A percentile compares a stretch with the other conserved stretches of the same genome.
Evolutionary conservation across 106 monocot genomes (phyloP).

Genomic region (Acanthochlamys bracteata): DNA sequence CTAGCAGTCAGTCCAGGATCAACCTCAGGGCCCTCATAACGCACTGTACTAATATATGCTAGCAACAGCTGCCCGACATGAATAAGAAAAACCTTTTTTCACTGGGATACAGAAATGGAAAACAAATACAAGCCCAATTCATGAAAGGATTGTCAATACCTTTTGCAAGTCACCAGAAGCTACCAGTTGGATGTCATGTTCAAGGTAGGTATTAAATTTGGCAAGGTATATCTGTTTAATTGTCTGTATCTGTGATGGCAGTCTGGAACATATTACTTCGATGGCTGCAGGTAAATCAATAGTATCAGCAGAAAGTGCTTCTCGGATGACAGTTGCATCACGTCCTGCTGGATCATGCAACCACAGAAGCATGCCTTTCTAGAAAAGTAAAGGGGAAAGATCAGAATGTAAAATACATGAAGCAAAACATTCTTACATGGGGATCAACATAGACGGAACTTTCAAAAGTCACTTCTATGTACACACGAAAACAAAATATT

Average conservation of each 20-base stretch:
- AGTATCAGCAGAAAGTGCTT: slow-evolving; percentile 47
- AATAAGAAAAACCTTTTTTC: not conserved
- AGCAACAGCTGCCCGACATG: slow-evolving; percentile 43
- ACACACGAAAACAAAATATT: no score
- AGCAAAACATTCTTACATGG: no score
- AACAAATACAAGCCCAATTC: not conserved
- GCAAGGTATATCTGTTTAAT: slow-evolving; percentile 58
- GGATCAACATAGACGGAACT: no score
- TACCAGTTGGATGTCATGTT: slow-evolving; percentile 39
- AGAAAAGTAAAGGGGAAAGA: not conserved
- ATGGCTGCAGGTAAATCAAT: slow-evolving; percentile 44
- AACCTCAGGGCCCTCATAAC: slow-evolving; percentile 66
- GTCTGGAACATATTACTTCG: slow-evolving; percentile 83
- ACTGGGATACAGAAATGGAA: not conserved
- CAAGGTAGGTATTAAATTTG: slow-evolving; percentile 47
- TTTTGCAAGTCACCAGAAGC: slow-evolving; percentile 60
- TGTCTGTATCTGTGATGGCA: slow-evolving; percentile 61
- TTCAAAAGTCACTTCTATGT: no score
- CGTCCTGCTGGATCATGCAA: slow-evolving; percentile 67
- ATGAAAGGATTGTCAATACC: slow-evolving; percentile 12
- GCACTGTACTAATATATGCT: slow-evolving; percentile 32
- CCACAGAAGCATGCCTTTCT: slow-evolving; percentile 83
- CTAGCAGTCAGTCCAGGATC: slow-evolving; percentile 44
- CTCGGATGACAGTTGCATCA: slow-evolving; percentile 57
- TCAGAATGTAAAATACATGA: no score